These are phyloP conservation scores for Gaultheria prostrata DNA, from an alignment of 148 eudicot genomes.

Conservation along the genomic window DNA sequence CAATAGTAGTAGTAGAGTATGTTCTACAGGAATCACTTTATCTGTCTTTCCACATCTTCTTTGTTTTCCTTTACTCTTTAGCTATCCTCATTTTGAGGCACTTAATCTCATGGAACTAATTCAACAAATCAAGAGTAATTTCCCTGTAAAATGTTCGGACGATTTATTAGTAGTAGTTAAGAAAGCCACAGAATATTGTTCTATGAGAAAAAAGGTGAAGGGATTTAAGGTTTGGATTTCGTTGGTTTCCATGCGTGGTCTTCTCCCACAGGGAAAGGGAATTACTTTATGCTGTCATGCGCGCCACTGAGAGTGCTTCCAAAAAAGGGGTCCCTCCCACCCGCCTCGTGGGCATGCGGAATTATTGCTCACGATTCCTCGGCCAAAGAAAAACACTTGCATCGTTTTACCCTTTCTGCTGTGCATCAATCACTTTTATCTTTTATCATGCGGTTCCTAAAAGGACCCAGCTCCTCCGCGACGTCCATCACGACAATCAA, in stretches of 20 bases:
- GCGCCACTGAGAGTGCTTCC: conserved; percentile 3
- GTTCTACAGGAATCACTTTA: too few relatives aligned
- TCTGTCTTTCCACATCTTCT: neutral
- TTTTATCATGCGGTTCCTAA: neutral
- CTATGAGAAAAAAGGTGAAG: too few relatives aligned
- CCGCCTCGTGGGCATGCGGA: conserved; percentile 17
- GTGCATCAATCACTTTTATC: neutral
- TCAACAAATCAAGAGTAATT: too few relatives aligned
- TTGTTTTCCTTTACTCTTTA: too few relatives aligned
- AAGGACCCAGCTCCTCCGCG: neutral
- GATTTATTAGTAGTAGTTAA: too few relatives aligned
- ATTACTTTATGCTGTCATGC: neutral
- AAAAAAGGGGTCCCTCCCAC: neutral
- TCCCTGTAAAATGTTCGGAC: too few relatives aligned
- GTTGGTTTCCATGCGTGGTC: neutral
- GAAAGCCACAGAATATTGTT: too few relatives aligned
- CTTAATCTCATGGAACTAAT: too few relatives aligned
- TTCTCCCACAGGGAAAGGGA: neutral
- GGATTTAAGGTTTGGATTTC: neutral
- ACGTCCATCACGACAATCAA: too few relatives aligned
- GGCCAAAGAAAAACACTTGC: neutral
- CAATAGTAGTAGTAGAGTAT: too few relatives aligned
- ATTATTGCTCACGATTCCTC: conserved; percentile 1
- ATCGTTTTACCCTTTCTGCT: neutral
- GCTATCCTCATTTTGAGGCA: too few relatives aligned